phyloP scores from a whole-genome alignment of 805 yeast species.

The Saccharomycopsis capsularis region DNA sequence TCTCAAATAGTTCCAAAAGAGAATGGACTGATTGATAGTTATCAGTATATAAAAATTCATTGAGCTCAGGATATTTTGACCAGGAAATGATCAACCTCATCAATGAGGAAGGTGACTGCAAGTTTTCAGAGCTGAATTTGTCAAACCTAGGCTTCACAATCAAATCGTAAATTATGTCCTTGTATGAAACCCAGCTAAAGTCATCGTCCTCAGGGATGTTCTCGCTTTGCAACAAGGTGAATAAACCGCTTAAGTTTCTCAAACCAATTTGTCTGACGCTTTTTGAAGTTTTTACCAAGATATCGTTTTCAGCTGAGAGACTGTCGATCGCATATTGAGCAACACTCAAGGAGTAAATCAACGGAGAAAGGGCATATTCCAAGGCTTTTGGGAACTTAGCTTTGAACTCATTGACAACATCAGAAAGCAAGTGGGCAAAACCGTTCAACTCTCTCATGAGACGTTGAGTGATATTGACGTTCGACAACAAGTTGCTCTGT shows the following conservation, averaged over 20 bases:
- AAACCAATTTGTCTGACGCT: conserved; percentile 60
- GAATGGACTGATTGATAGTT: conserved; percentile 49
- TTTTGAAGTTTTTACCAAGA: conserved; percentile 41
- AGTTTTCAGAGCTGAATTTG: conserved; percentile 66
- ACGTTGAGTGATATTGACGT: conserved; percentile 26
- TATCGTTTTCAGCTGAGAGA: conserved; percentile 22
- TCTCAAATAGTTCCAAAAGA: conserved; percentile 46
- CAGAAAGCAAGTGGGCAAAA: conserved; percentile 53
- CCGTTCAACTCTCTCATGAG: conserved; percentile 52
- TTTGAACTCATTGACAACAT: conserved; percentile 53
- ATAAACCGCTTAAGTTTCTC: conserved; percentile 53
- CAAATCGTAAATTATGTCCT: conserved; percentile 42
- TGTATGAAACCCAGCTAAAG: conserved; percentile 51
- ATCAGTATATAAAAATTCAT: conserved; percentile 48
- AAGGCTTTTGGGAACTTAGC: conserved; percentile 44
- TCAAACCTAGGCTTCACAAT: conserved; percentile 60
- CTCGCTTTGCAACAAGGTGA: conserved; percentile 31
- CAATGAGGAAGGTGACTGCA: conserved; percentile 76
- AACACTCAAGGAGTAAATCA: conserved; percentile 46
- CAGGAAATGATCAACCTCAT: conserved; percentile 58
- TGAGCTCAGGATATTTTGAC: conserved; percentile 41
- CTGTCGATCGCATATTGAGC: conserved; percentile 40
- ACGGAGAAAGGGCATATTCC: conserved; percentile 46
- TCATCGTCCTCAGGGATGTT: neutral
- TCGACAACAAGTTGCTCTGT: neutral